Evolutionary conservation across 140 eudicot genomes (phyloP).

Genomic region (Stevia rebaudiana): DNA sequence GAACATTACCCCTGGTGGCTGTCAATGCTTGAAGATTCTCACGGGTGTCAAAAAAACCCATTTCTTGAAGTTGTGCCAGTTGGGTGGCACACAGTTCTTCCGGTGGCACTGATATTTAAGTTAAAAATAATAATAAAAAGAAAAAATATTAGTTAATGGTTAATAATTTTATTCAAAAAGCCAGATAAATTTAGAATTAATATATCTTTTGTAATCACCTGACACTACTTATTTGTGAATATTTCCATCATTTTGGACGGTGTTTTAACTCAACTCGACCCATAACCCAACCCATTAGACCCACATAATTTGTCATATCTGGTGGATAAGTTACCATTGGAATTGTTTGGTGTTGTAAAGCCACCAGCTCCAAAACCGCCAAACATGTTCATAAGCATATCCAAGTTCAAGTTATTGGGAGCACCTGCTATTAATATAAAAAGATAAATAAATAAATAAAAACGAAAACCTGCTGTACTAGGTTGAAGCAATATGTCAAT

Average conservation of each 20-base stretch:
- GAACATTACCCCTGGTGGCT: conserved; percentile 63
- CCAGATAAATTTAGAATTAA: too few species aligned
- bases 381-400: conserved; percentile 75
- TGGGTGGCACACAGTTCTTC: conserved; percentile 61
- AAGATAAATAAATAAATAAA: background rate
- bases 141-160: background rate
- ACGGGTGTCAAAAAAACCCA: conserved; percentile 61
- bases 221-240: too few species aligned
- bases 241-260: background rate
- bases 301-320: background rate
- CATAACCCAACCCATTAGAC: background rate
- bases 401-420: conserved; percentile 43
- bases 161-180: too few species aligned
- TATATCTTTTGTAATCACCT: too few species aligned
- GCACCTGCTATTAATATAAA: conserved; percentile 32
- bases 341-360: conserved; percentile 32
- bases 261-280: background rate
- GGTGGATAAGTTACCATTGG: conserved; percentile 35
- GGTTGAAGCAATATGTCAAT: background rate
- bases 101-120: conserved; percentile 45
- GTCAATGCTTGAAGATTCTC: conserved; percentile 57
- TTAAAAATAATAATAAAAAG: background rate
- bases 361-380: conserved; percentile 70
- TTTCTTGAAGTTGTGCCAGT: conserved; percentile 56
- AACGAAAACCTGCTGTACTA: background rate